phyloP scores from a whole-genome alignment of 305 asterid species.

The Rubia balearica region DNA sequence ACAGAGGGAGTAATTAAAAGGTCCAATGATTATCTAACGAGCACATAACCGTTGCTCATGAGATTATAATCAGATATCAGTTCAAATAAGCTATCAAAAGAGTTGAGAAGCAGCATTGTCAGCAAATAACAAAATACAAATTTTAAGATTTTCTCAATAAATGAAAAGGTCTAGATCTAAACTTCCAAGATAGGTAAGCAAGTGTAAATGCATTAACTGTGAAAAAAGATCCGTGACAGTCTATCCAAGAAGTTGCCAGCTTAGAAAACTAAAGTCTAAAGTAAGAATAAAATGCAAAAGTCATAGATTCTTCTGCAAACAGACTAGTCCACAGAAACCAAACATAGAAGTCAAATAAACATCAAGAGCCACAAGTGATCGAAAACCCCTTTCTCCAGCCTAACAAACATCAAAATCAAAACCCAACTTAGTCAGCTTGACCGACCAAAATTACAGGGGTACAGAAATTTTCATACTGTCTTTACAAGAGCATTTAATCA shows the following conservation, averaged over 20 bases:
- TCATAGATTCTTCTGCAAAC: background rate
- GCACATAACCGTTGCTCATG: background rate
- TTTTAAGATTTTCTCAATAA: background rate
- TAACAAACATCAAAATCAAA: background rate
- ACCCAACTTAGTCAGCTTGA: slow-evolving; percentile 22
- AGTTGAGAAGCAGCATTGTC: background rate
- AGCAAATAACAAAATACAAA: background rate
- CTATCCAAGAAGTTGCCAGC: background rate
- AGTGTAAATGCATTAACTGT: background rate
- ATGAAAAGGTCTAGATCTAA: background rate
- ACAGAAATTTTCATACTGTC: background rate
- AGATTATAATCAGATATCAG: background rate
- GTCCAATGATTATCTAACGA: background rate
- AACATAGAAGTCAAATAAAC: slow-evolving; percentile 8
- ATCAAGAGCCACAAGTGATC: background rate
- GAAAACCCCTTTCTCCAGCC: slow-evolving; percentile 7
- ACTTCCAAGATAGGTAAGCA: background rate
- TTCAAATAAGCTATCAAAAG: background rate
- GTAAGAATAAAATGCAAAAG: background rate
- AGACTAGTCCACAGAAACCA: background rate
- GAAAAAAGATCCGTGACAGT: background rate
- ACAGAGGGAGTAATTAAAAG: background rate
- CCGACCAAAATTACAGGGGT: background rate
- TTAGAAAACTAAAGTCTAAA: background rate
- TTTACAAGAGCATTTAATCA: background rate